Percentiles rank a stretch among this genome's conserved stretches.
Conservation (phyloP, 148 eudicot species). For the Rhododendron ferrugineum region DNA sequence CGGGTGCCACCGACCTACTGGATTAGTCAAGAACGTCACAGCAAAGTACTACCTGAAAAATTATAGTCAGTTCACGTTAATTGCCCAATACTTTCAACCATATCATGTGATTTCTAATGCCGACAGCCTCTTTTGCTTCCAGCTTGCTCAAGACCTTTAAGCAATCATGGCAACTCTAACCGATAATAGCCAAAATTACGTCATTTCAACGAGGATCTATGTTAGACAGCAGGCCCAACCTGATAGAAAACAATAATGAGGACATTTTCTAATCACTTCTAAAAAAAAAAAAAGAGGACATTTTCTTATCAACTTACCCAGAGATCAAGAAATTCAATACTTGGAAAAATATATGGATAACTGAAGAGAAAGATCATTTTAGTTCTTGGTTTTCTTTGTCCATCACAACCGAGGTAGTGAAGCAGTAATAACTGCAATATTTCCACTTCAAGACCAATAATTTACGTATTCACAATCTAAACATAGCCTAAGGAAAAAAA, state of each 20-base stretch:
- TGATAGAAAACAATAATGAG: too few species aligned
- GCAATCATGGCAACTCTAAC: slow-evolving; percentile 11
- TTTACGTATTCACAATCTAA: too few species aligned
- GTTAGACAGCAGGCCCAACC: too few species aligned
- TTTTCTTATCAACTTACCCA: too few species aligned
- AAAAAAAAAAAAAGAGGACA: too few species aligned
- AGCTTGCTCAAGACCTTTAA: slow-evolving; percentile 15
- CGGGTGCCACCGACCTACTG: background rate
- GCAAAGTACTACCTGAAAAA: background rate
- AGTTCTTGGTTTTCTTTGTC: slow-evolving; percentile 7
- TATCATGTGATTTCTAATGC: background rate
- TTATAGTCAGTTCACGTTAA: background rate
- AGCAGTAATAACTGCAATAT: too few species aligned
- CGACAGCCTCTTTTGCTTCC: slow-evolving; percentile 9
- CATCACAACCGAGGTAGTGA: background rate
- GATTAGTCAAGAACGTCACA: slow-evolving; percentile 1
- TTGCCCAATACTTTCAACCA: slow-evolving; percentile 7
- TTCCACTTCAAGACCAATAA: too few species aligned
- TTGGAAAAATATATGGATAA: background rate
- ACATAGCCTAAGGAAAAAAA: too few species aligned
- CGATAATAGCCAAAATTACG: background rate
- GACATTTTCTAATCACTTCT: too few species aligned
- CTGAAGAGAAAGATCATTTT: background rate
- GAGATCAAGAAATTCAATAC: background rate
- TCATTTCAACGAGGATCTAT: too few species aligned